These are phyloP conservation scores for Cavenderia fasciculata DNA, from an alignment of 78 protist species.

Conservation along the genomic window DNA sequence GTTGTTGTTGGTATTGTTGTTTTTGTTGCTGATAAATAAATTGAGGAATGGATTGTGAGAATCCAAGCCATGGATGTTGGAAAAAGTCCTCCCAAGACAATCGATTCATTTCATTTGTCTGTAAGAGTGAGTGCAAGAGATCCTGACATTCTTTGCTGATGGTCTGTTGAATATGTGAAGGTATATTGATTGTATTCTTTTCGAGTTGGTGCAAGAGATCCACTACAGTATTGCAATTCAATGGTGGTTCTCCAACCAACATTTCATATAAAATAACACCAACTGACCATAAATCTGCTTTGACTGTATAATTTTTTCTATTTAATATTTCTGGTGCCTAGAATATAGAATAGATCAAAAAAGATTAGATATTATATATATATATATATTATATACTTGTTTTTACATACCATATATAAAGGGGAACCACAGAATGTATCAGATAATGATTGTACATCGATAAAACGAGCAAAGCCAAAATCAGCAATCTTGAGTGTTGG, in stretches of 20 bases:
- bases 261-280: slow-evolving; percentile 92
- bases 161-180: background rate
- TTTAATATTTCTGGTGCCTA: slow-evolving; percentile 76
- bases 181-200: slow-evolving; percentile 9
- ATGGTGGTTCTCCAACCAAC: slow-evolving; percentile 89
- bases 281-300: slow-evolving; percentile 96
- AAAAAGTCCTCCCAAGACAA: slow-evolving; percentile 80
- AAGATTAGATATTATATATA: background rate
- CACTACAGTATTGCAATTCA: slow-evolving; percentile 21
- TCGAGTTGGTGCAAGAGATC: slow-evolving; percentile 32
- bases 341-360: background rate
- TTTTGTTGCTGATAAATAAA: background rate
- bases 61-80: slow-evolving; percentile 67
- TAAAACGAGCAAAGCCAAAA: slow-evolving; percentile 86
- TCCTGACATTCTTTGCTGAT: slow-evolving; percentile 55
- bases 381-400: background rate
- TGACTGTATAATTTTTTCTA: slow-evolving; percentile 66
- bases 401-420: slow-evolving; percentile 45
- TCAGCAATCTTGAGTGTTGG: slow-evolving; percentile 85
- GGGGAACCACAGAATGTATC: slow-evolving; percentile 83
- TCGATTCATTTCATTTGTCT: slow-evolving; percentile 32
- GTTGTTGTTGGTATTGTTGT: background rate
- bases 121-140: slow-evolving; percentile 40
- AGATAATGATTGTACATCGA: slow-evolving; percentile 29
- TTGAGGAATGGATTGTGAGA: slow-evolving; percentile 7